Conservation (phyloP, 768 basidiomycete species). For the Russula ochroleuca region DNA sequence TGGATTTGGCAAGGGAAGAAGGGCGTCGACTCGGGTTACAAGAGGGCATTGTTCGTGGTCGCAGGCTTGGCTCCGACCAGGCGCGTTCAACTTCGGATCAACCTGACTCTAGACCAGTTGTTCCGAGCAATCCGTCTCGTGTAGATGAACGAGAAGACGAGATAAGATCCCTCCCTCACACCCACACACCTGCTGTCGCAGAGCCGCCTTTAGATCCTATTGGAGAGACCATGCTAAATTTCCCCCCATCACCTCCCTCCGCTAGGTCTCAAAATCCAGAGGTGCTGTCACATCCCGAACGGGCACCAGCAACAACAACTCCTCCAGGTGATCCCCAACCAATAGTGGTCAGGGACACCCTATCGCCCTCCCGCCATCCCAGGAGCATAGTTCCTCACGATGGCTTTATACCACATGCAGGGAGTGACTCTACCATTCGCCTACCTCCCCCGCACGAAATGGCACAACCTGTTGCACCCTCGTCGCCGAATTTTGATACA, state of each 20-base stretch:
- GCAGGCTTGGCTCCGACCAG: constrained; percentile 34
- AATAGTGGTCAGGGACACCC: constrained; percentile 10
- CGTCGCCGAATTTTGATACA: constrained; percentile 1
- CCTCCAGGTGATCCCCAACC: constrained; percentile 9
- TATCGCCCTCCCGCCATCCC: constrained; percentile 20
- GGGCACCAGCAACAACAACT: not conserved
- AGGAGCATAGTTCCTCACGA: constrained; percentile 23
- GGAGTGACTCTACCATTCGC: constrained; percentile 22
- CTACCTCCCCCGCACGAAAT: constrained; percentile 27
- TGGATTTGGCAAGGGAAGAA: constrained; percentile 51
- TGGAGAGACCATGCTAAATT: constrained; percentile 25
- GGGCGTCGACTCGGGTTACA: constrained; percentile 50
- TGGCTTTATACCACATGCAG: constrained; percentile 25
- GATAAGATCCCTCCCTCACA: not conserved
- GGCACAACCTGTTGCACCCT: constrained; percentile 11
- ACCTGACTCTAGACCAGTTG: constrained; percentile 3
- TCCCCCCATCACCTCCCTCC: constrained; percentile 16
- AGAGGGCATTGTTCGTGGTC: constrained; percentile 43
- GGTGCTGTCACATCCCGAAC: not conserved
- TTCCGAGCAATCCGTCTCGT: constrained; percentile 8
- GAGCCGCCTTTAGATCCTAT: constrained; percentile 25
- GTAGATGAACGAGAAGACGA: constrained; percentile 16
- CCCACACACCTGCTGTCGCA: not conserved
- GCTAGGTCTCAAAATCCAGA: constrained; percentile 1
- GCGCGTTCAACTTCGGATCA: constrained; percentile 26